phyloP scores from a whole-genome alignment of 176 grass and related monocot genomes.

The Phyllostachys edulis region DNA sequence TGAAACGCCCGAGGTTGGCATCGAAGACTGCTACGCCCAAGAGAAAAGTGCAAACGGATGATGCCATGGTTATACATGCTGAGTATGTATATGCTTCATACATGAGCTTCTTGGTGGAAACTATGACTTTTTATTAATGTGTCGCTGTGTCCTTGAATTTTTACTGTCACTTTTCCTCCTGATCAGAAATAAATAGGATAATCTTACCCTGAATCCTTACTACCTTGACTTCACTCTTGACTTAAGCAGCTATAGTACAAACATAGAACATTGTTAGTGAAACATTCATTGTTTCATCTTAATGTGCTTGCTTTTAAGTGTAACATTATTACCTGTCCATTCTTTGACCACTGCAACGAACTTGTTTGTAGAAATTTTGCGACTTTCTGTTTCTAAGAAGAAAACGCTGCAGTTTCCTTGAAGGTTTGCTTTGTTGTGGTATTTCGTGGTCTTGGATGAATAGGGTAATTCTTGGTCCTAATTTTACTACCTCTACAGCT shows the following conservation, averaged over 20 bases:
- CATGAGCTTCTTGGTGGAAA: slow-evolving; percentile 25
- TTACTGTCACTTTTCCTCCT: background rate
- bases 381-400: background rate
- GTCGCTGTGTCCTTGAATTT: background rate
- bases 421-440: slow-evolving; percentile 18
- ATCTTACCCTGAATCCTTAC: background rate
- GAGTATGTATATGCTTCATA: slow-evolving; percentile 68
- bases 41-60: slow-evolving; percentile 86
- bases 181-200: background rate
- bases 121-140: slow-evolving; percentile 3
- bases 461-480: slow-evolving; percentile 13
- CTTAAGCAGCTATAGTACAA: background rate
- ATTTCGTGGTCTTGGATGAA: background rate
- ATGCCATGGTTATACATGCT: slow-evolving; percentile 94
- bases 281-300: background rate
- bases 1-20: slow-evolving; percentile 75
- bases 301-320: background rate
- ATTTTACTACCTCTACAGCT: background rate
- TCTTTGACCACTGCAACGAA: background rate
- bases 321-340: background rate
- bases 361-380: slow-evolving; percentile 14
- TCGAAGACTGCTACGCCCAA: slow-evolving; percentile 52
- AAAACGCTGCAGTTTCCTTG: background rate
- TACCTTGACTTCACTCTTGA: background rate
- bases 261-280: background rate